Conservation (phyloP, 2,329 filamentous ascomycete species). For the Sclerotinia glacialis region DNA sequence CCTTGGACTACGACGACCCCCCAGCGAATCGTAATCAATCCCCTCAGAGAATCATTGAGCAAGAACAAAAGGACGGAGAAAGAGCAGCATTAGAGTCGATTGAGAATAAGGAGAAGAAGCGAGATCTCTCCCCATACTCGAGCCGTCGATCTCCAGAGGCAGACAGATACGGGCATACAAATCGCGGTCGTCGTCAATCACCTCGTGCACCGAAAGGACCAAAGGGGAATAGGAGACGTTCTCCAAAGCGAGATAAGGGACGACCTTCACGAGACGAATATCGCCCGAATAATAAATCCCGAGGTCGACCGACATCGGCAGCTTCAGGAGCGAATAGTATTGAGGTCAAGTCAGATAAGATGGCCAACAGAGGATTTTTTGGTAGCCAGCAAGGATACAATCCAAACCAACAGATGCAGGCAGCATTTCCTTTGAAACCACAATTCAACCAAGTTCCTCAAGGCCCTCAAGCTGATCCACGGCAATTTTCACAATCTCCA, state of each 20-base stretch:
- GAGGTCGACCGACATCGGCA: slow-evolving; percentile 32
- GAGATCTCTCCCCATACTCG: slow-evolving; percentile 28
- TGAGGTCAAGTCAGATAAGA: slow-evolving; percentile 40
- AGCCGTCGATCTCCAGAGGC: slow-evolving; percentile 33
- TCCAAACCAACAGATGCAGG: slow-evolving; percentile 41
- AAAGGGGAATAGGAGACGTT: slow-evolving; percentile 30
- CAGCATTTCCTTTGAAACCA: slow-evolving; percentile 40
- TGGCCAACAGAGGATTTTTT: slow-evolving; percentile 40
- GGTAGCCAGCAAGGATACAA: slow-evolving; percentile 39
- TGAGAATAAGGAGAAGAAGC: slow-evolving; percentile 30
- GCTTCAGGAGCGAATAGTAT: slow-evolving; percentile 41
- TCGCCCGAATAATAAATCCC: slow-evolving; percentile 32
- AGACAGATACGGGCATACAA: slow-evolving; percentile 36
- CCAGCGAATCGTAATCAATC: slow-evolving; percentile 28
- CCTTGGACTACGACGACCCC: slow-evolving; percentile 24
- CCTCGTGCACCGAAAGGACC: slow-evolving; percentile 34
- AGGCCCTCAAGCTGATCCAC: slow-evolving; percentile 36
- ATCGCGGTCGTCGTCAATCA: slow-evolving; percentile 35
- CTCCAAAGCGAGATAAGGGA: slow-evolving; percentile 31
- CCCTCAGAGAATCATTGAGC: slow-evolving; percentile 23
- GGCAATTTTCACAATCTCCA: slow-evolving; percentile 57
- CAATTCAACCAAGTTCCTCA: slow-evolving; percentile 40
- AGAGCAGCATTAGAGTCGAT: slow-evolving; percentile 29
- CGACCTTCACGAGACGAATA: slow-evolving; percentile 35
- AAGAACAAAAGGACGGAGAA: slow-evolving; percentile 28